A percentile compares a stretch with the other conserved stretches of the same genome.
Conservation (phyloP, 1,139 yeast genomes). For the Saccharomyces pastorianus region DNA sequence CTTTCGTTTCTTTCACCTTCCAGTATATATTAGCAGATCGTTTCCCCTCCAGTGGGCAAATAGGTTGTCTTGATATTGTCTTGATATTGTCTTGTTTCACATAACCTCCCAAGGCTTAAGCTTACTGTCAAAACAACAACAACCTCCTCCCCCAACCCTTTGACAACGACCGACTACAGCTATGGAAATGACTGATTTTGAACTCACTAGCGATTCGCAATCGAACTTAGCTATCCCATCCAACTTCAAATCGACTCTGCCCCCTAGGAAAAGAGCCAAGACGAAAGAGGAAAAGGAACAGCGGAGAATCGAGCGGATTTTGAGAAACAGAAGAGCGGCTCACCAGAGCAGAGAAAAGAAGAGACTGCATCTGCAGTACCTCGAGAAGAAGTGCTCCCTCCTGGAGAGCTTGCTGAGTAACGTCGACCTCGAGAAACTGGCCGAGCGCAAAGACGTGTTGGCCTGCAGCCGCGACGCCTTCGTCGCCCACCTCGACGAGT, state of each 20-base stretch:
- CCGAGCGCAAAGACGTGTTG: conserved; percentile 2
- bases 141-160: not conserved
- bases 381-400: conserved; percentile 42
- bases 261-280: conserved; percentile 94
- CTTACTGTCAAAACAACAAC: not conserved
- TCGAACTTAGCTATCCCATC: conserved; percentile 25
- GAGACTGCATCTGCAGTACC: conserved; percentile 80
- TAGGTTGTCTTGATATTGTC: not conserved
- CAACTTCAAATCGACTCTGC: conserved; percentile 45
- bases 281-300: conserved; percentile 96
- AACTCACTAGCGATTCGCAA: not conserved
- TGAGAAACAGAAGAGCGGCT: conserved; percentile 93
- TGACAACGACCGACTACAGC: not conserved
- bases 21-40: not conserved
- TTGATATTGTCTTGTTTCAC: not conserved
- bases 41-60: too few relatives aligned
- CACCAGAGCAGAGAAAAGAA: conserved; percentile 96
- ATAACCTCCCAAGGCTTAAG: not conserved
- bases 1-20: not conserved
- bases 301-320: conserved; percentile 82
- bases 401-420: conserved; percentile 26
- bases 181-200: not conserved
- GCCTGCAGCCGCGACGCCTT: not conserved
- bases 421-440: conserved; percentile 16
- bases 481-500: not conserved